A percentile compares a stretch with the other conserved stretches of the same genome.
These are phyloP conservation scores for Entomortierella parvispora DNA, from an alignment of 192 early-diverging fungal genomes.

Conservation along the genomic window DNA sequence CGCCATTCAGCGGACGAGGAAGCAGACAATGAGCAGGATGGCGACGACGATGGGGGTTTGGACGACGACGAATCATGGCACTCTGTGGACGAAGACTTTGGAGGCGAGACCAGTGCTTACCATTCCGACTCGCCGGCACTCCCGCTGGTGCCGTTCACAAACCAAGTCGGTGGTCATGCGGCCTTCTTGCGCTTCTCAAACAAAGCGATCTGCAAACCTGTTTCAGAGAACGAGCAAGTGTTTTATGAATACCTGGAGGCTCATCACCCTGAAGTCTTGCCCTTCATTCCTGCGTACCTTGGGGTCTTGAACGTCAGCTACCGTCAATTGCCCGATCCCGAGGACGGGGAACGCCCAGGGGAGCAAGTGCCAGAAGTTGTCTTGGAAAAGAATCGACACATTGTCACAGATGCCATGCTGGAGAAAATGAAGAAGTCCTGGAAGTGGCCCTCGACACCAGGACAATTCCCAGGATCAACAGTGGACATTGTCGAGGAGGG, in stretches of 20 bases:
- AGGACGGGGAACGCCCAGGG: conserved; percentile 41
- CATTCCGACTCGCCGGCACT: conserved; percentile 67
- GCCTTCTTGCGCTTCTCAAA: conserved; percentile 96
- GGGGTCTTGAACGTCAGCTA: conserved; percentile 97
- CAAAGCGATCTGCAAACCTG: conserved; percentile 96
- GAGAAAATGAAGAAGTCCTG: conserved; percentile 55
- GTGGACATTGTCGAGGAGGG: conserved; percentile 55
- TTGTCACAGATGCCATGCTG: conserved; percentile 79
- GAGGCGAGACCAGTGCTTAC: conserved; percentile 45
- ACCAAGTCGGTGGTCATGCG: conserved; percentile 97
- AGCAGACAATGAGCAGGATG: conserved; percentile 11
- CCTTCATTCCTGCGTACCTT: conserved; percentile 92
- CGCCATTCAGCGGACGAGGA: conserved; percentile 9
- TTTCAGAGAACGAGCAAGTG: conserved; percentile 80
- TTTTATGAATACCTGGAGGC: conserved; percentile 92
- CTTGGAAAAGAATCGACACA: conserved; percentile 90
- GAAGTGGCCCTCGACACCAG: conserved; percentile 50
- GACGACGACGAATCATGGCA: conserved; percentile 43
- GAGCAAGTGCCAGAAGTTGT: conserved; percentile 79
- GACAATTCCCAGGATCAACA: conserved; percentile 40
- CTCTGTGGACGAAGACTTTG: conserved; percentile 49
- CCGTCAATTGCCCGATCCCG: conserved; percentile 55
- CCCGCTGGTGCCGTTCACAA: conserved; percentile 80
- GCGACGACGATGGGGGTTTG: conserved; percentile 2
- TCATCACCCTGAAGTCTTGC: conserved; percentile 75